Base-by-base conservation (phyloP, 2,329 filamentous ascomycete genomes). In the Thelonectria olida region DNA sequence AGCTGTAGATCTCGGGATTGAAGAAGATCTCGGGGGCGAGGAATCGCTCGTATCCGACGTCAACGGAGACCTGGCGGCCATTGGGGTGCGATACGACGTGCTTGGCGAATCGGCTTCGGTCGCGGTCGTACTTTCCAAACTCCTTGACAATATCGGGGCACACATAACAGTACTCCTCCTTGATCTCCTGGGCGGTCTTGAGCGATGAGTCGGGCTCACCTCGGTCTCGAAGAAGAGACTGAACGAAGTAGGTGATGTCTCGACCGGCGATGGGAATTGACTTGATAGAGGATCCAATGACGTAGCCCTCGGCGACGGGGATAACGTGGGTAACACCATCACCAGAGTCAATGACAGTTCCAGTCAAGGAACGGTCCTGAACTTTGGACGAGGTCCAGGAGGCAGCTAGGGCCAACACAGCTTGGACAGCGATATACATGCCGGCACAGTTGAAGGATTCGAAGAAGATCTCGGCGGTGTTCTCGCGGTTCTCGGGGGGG, bases 321-420 rank as follows among this genome's bases (percentile, higher is more conserved):
- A 99, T 99, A 71, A 99, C 96, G 84, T 99, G 96, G 34, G 96
- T 99, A 47, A 99, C 96, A 87, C 96, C 96, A 72, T 99, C 96
- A 81, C 96, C 96, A 3, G 96, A 98, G 77, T 99, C 96, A 74
- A 99, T 97, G 69, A 99, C 96, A 5, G 96, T 99, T 75, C 96
- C 96, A 1, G 96, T 99, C 63, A 99, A 83, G 42, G 95, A 98
- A 70, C 96, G 89, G 74, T 99, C 96, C 48, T 95, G 94, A 15
- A 98, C 95, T 83, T 98, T 99, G 54, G 94, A 97, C 49, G 94
- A 97, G 25, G 96, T 99, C 96, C 96, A 99, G 8, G 96, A 98
- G 19, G 96, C 96, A 44, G 96, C 96, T 45, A 99, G 88, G 15
- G 96, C 96, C 57, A 99, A 90, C 20, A 99, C 96, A 28, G 96